Evolutionary conservation across 805 yeast species (phyloP).

Genomic region (Wickerhamiella azymoides): DNA sequence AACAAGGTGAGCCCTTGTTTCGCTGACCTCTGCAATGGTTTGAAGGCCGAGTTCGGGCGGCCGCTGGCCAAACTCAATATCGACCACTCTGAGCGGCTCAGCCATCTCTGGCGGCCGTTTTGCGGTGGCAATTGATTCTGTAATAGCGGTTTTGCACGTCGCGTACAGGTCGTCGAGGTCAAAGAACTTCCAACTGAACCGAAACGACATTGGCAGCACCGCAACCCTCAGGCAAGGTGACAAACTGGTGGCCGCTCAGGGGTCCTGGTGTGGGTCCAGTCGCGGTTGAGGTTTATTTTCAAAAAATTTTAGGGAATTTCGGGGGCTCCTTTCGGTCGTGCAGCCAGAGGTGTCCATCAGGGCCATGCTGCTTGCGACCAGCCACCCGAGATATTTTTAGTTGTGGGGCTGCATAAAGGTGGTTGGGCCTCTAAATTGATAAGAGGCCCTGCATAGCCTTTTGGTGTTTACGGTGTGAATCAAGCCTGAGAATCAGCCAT

Average conservation of each 20-base stretch:
- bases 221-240: background rate
- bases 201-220: conserved; percentile 28
- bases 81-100: conserved; percentile 44
- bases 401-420: background rate
- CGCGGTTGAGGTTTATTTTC: no score
- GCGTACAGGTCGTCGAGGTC: conserved; percentile 48
- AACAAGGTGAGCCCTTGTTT: conserved; percentile 41
- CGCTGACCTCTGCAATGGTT: conserved; percentile 40
- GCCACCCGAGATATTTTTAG: background rate
- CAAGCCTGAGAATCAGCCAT: no score
- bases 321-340: background rate
- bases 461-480: no score
- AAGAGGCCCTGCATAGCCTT: no score
- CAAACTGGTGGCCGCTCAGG: background rate
- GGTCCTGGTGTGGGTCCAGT: background rate
- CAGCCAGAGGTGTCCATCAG: background rate
- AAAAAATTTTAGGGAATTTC: no score
- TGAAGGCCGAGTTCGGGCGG: conserved; percentile 64
- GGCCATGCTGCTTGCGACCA: background rate
- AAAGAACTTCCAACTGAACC: conserved; percentile 65
- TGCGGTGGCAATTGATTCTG: conserved; percentile 23
- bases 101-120: conserved; percentile 23
- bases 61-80: conserved; percentile 55
- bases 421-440: no score
- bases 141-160: conserved; percentile 35